These are phyloP conservation scores for Gillenia trifoliata DNA, from an alignment of 306 rosid genomes.

Conservation along the genomic window DNA sequence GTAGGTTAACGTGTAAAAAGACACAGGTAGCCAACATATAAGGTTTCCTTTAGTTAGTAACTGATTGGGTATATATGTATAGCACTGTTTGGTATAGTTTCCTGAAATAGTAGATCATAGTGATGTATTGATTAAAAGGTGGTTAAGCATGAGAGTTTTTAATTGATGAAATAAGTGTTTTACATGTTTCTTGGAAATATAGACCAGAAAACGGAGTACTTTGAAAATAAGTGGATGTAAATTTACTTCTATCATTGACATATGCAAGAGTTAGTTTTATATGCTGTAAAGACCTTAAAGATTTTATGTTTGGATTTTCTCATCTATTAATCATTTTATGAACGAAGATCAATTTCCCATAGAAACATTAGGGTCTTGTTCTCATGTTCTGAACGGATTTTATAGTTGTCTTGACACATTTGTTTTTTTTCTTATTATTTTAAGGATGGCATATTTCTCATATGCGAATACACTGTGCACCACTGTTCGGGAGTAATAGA, in stretches of 20 bases:
- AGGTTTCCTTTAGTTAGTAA: background rate
- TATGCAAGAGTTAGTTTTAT: background rate
- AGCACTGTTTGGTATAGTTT: background rate
- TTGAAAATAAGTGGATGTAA: background rate
- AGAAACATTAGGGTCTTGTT: background rate
- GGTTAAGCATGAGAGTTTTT: background rate
- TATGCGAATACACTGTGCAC: background rate
- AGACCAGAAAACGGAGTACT: background rate
- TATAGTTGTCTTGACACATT: background rate
- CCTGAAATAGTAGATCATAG: background rate
- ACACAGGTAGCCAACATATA: no score
- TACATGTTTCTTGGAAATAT: background rate
- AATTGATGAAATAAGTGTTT: background rate
- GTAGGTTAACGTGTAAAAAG: background rate
- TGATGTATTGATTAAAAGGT: background rate
- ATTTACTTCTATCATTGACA: background rate
- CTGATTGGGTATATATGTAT: background rate
- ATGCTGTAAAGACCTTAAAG: background rate
- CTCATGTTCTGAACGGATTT: background rate
- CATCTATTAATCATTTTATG: background rate
- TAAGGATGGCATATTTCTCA: background rate
- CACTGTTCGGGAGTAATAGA: background rate
- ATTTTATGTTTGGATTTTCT: background rate
- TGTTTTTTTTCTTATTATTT: background rate
- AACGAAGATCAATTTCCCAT: background rate